Evolutionary conservation across 2,329 filamentous ascomycete species (phyloP), one percentile per base, ranked within the genome.

Genomic region (Ophiocordyceps sinensis): DNA sequence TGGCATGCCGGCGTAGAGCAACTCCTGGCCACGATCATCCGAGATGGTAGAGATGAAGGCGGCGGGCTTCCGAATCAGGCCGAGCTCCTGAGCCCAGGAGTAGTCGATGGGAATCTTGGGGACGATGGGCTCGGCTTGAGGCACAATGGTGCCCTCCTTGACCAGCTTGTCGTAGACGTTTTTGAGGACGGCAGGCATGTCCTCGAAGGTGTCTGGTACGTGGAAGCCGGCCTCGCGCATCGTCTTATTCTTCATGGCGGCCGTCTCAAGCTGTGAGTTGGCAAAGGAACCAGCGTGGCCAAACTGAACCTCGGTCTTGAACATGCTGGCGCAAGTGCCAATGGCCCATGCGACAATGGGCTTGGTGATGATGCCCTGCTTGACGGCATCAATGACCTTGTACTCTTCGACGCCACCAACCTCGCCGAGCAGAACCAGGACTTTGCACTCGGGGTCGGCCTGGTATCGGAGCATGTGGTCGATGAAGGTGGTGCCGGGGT

Each of bases 81-180:
- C 91, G 51, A 98, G 85, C 70, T 98, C 91, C 72, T 98, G 91
- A 19, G 91, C 91, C 91, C 91, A 98, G 35, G 88, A 89, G 78
- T 98, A 98, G 69, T 98, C 91, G 57, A 98, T 93, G 59, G 91
- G 91, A 63, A 98, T 98, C 83, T 98, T 98, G 65, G 91, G 91
- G 35, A 94, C 86, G 40, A 83, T 75, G 43, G 91, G 91, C 75
- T 98, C 91, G 31, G 85, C 65, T 63, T 84, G 77, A 55, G 88
- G 88, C 60, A 79, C 77, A 64, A 98, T 87, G 57, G 77, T 83
- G 59, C 88, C 88, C 47, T 85, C 71, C 64, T 81, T 76, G 62
- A 96, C 81, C 40, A 94, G 77, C 63, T 84, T 82, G 54, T 94
- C 73, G 73, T 96, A 98, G 57, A 98, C 85, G 49, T 75, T 58